These are phyloP conservation scores for Pseudogymnoascus sp. DNA, from an alignment of 2,329 filamentous ascomycete genomes.

Conservation along the genomic window DNA sequence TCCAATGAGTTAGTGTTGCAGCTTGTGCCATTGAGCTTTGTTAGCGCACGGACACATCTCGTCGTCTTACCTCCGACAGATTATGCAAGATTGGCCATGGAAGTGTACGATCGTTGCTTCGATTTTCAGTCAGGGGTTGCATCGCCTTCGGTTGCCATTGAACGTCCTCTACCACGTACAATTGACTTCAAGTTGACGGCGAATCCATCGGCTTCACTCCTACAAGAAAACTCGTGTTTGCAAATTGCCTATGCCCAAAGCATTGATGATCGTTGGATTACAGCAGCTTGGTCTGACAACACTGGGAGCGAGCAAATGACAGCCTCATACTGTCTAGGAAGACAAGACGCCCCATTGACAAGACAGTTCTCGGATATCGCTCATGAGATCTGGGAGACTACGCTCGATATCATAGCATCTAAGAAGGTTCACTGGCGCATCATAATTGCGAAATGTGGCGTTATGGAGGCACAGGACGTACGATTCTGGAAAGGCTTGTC, in stretches of 20 bases:
- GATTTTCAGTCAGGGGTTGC: slow-evolving; percentile 49
- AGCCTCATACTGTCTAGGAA: slow-evolving; percentile 63
- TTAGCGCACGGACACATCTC: slow-evolving; percentile 56
- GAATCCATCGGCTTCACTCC: slow-evolving; percentile 62
- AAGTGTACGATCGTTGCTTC: slow-evolving; percentile 71
- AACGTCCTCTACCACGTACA: slow-evolving; percentile 58
- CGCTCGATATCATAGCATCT: slow-evolving; percentile 61
- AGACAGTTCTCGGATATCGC: slow-evolving; percentile 56
- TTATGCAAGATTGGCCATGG: slow-evolving; percentile 58
- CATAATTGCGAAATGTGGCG: slow-evolving; percentile 63
- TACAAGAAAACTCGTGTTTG: slow-evolving; percentile 72
- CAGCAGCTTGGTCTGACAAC: slow-evolving; percentile 74
- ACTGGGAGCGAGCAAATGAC: slow-evolving; percentile 66
- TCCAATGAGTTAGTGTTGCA: slow-evolving; percentile 68
- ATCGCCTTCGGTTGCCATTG: slow-evolving; percentile 65
- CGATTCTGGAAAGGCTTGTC: slow-evolving; percentile 50
- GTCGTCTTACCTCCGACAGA: slow-evolving; percentile 55
- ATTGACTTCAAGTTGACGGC: slow-evolving; percentile 68
- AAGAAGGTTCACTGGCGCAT: slow-evolving; percentile 71
- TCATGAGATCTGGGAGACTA: slow-evolving; percentile 71
- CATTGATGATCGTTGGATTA: slow-evolving; percentile 69
- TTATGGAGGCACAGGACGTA: slow-evolving; percentile 60
- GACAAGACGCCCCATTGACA: slow-evolving; percentile 46
- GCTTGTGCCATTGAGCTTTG: slow-evolving; percentile 60
- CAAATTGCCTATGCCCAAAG: slow-evolving; percentile 75